Evolutionary conservation across 257 asterid genomes (phyloP).

Genomic region (Scutellaria galericulata): DNA sequence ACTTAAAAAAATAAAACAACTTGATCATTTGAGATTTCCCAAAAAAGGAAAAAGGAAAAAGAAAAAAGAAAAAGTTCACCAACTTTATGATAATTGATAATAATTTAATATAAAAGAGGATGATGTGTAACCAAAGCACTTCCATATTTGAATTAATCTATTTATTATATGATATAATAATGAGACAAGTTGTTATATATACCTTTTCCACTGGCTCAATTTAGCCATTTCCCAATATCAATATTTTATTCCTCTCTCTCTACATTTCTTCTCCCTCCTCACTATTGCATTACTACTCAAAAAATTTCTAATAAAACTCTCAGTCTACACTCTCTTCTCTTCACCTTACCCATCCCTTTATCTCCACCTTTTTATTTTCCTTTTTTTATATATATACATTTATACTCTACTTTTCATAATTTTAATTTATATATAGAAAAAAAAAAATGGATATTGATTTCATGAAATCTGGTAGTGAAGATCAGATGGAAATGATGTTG

Average conservation of each 20-base stretch:
- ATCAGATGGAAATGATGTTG: conserved; percentile 85
- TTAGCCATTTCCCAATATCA: conserved; percentile 60
- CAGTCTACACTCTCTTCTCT: conserved; percentile 56
- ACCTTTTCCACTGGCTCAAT: conserved; percentile 53
- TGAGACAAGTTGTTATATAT: conserved; percentile 55
- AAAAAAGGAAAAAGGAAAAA: conserved; percentile 17
- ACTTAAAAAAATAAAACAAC: conserved; percentile 21
- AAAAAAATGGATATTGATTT: conserved; percentile 64
- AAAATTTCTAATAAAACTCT: conserved; percentile 69
- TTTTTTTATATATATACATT: not conserved
- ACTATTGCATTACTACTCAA: not conserved
- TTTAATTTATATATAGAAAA: not conserved
- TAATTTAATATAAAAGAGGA: conserved; percentile 27
- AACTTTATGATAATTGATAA: conserved; percentile 53
- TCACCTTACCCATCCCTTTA: conserved; percentile 49
- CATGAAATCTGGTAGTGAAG: conserved; percentile 64
- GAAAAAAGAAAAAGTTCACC: conserved; percentile 40
- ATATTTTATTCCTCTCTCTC: conserved; percentile 53
- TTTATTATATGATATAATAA: conserved; percentile 30
- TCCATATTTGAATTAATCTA: not conserved
- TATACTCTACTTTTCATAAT: not conserved
- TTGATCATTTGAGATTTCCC: conserved; percentile 25
- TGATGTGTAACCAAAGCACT: conserved; percentile 19
- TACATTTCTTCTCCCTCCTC: conserved; percentile 5
- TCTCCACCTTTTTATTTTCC: conserved; percentile 23